Base-by-base conservation (phyloP, 2,329 filamentous ascomycete genomes). In the Nemania diffusa region DNA sequence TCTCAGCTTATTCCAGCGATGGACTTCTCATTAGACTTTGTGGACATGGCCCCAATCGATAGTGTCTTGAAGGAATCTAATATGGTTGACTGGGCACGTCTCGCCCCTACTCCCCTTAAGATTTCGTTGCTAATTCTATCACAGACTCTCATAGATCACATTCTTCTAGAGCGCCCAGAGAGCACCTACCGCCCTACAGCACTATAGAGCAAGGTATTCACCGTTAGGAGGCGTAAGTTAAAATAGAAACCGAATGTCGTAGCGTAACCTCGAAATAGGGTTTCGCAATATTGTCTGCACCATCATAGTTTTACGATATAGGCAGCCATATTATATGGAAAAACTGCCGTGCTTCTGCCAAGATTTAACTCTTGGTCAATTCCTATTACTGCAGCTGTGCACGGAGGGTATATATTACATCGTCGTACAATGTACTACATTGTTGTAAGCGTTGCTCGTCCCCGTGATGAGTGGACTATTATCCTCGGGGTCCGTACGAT, bases 51-150 rank as follows among this genome's bases (percentile, higher is more conserved):
- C n/a, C 75, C 78, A 5, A 65, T 83, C 5, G 81, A 83, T 22
- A 77, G 71, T 59, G 77, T 82, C 27, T 72, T 82, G 40, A 76
- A 74, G 40, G 73, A 75, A 42, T 70, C 74, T 0, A 76, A 76
- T 24, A 71, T 76, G 17, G 72, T 82, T 44, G 80, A 84, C 64
- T 84, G 81, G 81, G 81, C 81, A 76, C 68, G 79, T 71, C 17
- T 52, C 9, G 24, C 20, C 8, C 9, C 29, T 32, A 6, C 53
- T 24, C 24, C 26, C 34, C 37, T 42, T 17, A 20, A 57, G 37
- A 6, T 20, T 24, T 13, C 13, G 26, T 15, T 51, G 62, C 69
- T 74, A 69, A 75, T 46, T 27, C 29, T n/a, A 42, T 34, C 26
- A 42, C 53, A 77, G 75, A 73, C 50, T 59, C 67, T 72, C 59